These are phyloP conservation scores for Diaporthe velutina DNA, from an alignment of 2,329 filamentous ascomycete genomes.

Conservation along the genomic window DNA sequence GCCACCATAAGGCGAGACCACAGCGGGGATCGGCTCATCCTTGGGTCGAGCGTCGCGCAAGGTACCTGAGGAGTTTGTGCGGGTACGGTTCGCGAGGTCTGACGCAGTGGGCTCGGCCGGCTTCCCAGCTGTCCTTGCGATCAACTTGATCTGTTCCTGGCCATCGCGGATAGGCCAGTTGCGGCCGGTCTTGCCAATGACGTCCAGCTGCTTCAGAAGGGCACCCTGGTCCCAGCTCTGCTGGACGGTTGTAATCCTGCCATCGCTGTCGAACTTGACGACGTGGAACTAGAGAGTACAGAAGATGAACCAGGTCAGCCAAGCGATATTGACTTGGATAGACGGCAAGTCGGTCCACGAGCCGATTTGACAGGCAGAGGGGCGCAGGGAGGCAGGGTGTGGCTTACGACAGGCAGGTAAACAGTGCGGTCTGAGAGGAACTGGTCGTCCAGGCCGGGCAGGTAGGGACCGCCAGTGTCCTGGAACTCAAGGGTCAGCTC, in stretches of 20 bases:
- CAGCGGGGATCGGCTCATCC: slow-evolving; percentile 63
- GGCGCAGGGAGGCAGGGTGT: neutral
- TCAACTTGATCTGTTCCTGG: slow-evolving; percentile 84
- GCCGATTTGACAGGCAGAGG: slow-evolving; percentile 1
- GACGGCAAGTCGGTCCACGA: neutral
- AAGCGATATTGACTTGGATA: neutral
- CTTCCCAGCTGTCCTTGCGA: slow-evolving; percentile 65
- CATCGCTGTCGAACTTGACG: slow-evolving; percentile 81
- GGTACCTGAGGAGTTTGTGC: slow-evolving; percentile 66
- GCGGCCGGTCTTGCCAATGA: slow-evolving; percentile 89
- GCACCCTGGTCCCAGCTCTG: slow-evolving; percentile 96
- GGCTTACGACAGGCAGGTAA: slow-evolving; percentile 82
- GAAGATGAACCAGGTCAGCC: slow-evolving; percentile 8
- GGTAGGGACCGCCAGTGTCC: slow-evolving; percentile 84
- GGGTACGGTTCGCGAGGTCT: slow-evolving; percentile 58
- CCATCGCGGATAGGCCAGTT: slow-evolving; percentile 97
- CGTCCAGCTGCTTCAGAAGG: slow-evolving; percentile 91
- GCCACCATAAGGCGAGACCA: slow-evolving; percentile 73
- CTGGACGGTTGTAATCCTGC: slow-evolving; percentile 88
- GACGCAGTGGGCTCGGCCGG: slow-evolving; percentile 46
- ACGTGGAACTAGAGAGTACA: slow-evolving; percentile 77
- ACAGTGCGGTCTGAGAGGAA: slow-evolving; percentile 88
- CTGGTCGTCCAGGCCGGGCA: slow-evolving; percentile 93
- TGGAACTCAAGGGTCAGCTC: slow-evolving; percentile 88
- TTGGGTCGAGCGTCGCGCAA: slow-evolving; percentile 75